Conservation (phyloP, 2,329 filamentous ascomycete species). For the Drechslerella dactyloides region DNA sequence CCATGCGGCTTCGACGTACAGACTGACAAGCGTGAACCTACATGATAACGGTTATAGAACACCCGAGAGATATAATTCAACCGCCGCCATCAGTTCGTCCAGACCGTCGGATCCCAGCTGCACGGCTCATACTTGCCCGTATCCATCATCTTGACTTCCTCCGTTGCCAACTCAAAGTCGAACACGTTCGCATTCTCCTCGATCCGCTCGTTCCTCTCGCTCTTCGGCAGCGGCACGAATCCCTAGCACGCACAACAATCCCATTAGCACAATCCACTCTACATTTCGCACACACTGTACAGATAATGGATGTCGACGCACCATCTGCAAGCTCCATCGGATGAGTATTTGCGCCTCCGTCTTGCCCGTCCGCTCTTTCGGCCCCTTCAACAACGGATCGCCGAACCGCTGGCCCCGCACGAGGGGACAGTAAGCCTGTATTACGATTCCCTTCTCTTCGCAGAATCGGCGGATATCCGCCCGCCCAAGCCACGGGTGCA, state of each 20-base stretch:
- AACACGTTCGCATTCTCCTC: constrained; percentile 67
- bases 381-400: constrained; percentile 68
- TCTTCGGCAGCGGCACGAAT: constrained; percentile 75
- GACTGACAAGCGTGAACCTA: too few species aligned
- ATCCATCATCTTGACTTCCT: constrained; percentile 63
- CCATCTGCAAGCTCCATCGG: constrained; percentile 77
- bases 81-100: constrained; percentile 29
- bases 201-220: constrained; percentile 71
- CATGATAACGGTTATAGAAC: too few species aligned
- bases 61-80: too few species aligned
- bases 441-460: constrained; percentile 66
- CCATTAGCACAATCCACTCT: background rate
- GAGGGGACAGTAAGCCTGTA: constrained; percentile 68
- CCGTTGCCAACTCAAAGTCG: constrained; percentile 65
- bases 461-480: constrained; percentile 82
- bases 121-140: constrained; percentile 65
- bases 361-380: constrained; percentile 76
- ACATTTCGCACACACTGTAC: background rate
- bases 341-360: constrained; percentile 78
- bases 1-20: too few species aligned
- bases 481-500: constrained; percentile 87
- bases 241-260: constrained; percentile 61
- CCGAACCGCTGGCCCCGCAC: constrained; percentile 73
- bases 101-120: constrained; percentile 65
- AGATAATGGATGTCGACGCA: background rate